Conservation (phyloP, 108 stramenopile species). For the Hondaea fermentalgiana region DNA sequence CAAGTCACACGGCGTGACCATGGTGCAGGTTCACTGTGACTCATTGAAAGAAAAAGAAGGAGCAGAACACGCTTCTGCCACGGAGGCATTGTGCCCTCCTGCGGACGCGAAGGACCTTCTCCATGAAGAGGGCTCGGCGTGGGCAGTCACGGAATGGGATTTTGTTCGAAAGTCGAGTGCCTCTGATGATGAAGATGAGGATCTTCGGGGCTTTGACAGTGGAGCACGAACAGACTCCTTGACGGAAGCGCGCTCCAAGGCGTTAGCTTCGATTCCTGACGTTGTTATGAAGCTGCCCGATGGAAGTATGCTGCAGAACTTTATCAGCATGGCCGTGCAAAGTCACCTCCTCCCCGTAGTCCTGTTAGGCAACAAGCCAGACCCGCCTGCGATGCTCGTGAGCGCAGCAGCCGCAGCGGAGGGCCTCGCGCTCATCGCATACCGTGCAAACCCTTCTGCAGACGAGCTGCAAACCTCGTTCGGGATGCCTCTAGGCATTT, state of each 20-base stretch:
- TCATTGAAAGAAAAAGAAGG: too few relatives aligned
- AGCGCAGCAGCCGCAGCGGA: neutral
- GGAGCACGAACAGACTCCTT: neutral
- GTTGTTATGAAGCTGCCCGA: neutral
- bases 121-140: neutral
- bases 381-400: neutral
- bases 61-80: neutral
- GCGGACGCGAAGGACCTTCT: neutral
- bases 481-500: neutral
- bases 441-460: neutral
- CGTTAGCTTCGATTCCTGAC: neutral
- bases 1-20: neutral
- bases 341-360: neutral
- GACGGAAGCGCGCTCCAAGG: neutral
- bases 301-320: neutral
- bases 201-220: neutral
- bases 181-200: neutral
- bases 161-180: neutral
- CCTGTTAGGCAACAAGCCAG: neutral
- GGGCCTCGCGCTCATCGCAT: neutral
- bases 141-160: neutral
- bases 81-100: neutral
- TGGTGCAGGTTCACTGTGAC: neutral
- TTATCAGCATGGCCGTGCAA: neutral
- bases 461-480: neutral